phyloP scores from a whole-genome alignment of 345 rosid species.

The Zanthoxylum bungeanum region DNA sequence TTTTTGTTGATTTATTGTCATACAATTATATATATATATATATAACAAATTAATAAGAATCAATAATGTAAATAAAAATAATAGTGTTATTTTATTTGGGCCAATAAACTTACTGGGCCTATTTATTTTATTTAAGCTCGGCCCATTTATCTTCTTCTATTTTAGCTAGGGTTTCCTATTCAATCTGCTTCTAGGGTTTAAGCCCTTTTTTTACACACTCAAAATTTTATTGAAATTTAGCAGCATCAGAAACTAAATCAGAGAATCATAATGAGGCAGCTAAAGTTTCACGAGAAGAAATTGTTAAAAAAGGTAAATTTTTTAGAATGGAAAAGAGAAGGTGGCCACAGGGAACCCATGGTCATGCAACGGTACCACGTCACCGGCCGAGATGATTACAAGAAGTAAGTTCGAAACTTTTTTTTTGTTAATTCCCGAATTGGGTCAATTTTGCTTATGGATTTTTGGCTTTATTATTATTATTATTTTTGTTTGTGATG shows the following conservation, averaged over 20 bases:
- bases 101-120: background rate
- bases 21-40: too few species aligned
- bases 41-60: too few species aligned
- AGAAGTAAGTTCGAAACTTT: slow-evolving; percentile 41
- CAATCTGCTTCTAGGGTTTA: background rate
- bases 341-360: slow-evolving; percentile 62
- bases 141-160: background rate
- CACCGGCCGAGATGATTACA: slow-evolving; percentile 84
- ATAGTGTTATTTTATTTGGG: background rate
- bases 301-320: slow-evolving; percentile 65
- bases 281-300: slow-evolving; percentile 69
- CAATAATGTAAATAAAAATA: too few species aligned
- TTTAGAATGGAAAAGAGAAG: slow-evolving; percentile 85
- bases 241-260: background rate
- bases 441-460: background rate
- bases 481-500: background rate
- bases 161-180: background rate
- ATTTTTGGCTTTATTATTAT: background rate
- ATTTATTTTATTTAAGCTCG: background rate
- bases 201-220: background rate
- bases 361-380: slow-evolving; percentile 69
- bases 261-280: slow-evolving; percentile 52
- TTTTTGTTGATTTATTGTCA: too few species aligned
- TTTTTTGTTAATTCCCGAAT: background rate
- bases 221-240: background rate